Percentiles rank a stretch among this genome's conserved stretches.
Evolutionary conservation across 2,329 filamentous ascomycete species (phyloP).

Genomic region (Proliferodiscus dingleyae): DNA sequence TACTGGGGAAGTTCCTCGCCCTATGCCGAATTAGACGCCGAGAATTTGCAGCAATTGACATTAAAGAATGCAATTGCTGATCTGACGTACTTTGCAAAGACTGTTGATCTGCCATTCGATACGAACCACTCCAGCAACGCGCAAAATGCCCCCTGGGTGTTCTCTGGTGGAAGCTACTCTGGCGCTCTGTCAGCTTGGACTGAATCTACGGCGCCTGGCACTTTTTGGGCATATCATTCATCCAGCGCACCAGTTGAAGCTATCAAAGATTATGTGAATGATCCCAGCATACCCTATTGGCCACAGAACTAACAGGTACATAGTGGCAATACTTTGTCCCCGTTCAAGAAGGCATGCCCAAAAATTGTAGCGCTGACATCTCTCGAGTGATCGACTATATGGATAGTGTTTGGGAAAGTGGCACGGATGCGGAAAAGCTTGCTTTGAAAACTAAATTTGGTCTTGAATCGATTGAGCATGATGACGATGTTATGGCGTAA

Average conservation of each 20-base stretch:
- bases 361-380: conserved; percentile 52
- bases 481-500: conserved; percentile 34
- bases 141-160: conserved; percentile 50
- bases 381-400: conserved; percentile 48
- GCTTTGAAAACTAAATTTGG: conserved; percentile 49
- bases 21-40: conserved; percentile 44
- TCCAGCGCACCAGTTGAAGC: conserved; percentile 52
- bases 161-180: conserved; percentile 51
- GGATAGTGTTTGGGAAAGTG: conserved; percentile 43
- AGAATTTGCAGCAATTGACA: conserved; percentile 50
- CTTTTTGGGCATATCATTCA: conserved; percentile 56
- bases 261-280: conserved; percentile 44
- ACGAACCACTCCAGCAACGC: conserved; percentile 43
- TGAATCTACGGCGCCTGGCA: conserved; percentile 46
- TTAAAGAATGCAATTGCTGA: conserved; percentile 50
- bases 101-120: conserved; percentile 49
- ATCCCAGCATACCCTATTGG: neutral
- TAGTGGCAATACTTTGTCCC: conserved; percentile 54
- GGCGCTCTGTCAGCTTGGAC: conserved; percentile 54
- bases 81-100: conserved; percentile 49
- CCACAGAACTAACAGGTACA: conserved; percentile 1
- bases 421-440: conserved; percentile 37
- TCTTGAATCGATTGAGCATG: conserved; percentile 41
- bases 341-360: conserved; percentile 52
- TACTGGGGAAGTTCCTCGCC: conserved; percentile 55